Conservation (phyloP, 1,284 basidiomycete species). For the Cryptococcus sp. region DNA sequence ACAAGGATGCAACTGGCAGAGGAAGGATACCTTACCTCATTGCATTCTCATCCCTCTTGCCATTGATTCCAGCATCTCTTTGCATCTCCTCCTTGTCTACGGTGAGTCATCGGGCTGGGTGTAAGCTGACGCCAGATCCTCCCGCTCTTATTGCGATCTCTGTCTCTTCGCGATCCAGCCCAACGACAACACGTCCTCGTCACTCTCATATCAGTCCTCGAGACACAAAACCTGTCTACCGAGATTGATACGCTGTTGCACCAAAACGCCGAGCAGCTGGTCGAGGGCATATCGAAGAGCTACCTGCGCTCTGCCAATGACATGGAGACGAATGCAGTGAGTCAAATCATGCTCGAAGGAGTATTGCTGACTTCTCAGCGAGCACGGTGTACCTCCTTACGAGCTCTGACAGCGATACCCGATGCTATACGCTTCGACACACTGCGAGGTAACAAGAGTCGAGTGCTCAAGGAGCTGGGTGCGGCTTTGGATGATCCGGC, state of each 20-base stretch:
- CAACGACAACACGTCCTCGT: constrained; percentile 76
- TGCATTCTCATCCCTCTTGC: constrained; percentile 75
- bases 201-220: constrained; percentile 66
- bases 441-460: constrained; percentile 65
- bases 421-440: constrained; percentile 68
- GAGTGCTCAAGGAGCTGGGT: constrained; percentile 68
- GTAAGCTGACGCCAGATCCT: constrained; percentile 57
- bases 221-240: constrained; percentile 51
- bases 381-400: constrained; percentile 69
- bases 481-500: constrained; percentile 77
- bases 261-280: constrained; percentile 64
- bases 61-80: constrained; percentile 68
- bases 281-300: constrained; percentile 65
- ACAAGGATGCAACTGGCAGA: constrained; percentile 37
- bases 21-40: constrained; percentile 70
- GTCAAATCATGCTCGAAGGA: neutral
- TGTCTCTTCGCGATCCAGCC: constrained; percentile 66
- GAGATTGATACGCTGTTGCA: constrained; percentile 52
- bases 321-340: constrained; percentile 12
- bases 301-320: constrained; percentile 13
- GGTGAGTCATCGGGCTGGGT: constrained; percentile 51
- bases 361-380: constrained; percentile 48
- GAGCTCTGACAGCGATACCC: constrained; percentile 67
- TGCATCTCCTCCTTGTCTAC: constrained; percentile 62
- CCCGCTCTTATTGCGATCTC: constrained; percentile 78